Evolutionary conservation across 371 early-diverging fungal species (phyloP).

Genomic region (Mucor mucedo): DNA sequence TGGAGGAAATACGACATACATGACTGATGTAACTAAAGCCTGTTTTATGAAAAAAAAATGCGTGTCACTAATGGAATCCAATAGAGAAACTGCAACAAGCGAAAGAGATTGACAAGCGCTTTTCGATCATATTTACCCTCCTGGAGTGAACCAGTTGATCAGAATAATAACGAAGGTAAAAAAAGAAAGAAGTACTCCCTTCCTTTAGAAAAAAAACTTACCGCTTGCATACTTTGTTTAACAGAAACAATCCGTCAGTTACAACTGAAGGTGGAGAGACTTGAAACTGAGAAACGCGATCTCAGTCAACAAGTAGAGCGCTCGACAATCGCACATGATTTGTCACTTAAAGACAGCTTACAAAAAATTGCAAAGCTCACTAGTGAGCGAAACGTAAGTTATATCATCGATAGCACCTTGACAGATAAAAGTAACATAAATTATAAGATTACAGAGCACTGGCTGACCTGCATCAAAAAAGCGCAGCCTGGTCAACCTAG

Average conservation of each 20-base stretch:
- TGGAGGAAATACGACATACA: too few relatives aligned
- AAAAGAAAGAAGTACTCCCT: too few relatives aligned
- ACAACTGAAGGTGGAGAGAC: neutral
- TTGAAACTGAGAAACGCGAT: neutral
- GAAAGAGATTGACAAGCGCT: neutral
- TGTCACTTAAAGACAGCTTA: neutral
- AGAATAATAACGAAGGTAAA: neutral
- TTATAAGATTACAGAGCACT: conserved; percentile 4
- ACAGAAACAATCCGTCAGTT: neutral
- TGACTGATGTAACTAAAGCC: too few relatives aligned
- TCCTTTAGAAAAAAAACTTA: neutral
- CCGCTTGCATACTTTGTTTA: neutral
- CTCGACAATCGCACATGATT: neutral
- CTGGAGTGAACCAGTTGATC: neutral
- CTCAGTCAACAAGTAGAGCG: neutral
- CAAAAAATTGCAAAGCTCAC: neutral
- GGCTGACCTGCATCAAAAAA: conserved; percentile 10
- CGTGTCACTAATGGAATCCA: neutral
- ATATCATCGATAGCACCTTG: neutral
- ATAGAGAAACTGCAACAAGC: neutral
- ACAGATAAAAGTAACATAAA: neutral
- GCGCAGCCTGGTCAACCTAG: neutral
- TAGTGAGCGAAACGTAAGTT: neutral
- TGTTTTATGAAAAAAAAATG: neutral
- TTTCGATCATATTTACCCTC: neutral